These are phyloP conservation scores for Cunninghamia lanceolata DNA, from an alignment of 75 land plant species.

Conservation along the genomic window DNA sequence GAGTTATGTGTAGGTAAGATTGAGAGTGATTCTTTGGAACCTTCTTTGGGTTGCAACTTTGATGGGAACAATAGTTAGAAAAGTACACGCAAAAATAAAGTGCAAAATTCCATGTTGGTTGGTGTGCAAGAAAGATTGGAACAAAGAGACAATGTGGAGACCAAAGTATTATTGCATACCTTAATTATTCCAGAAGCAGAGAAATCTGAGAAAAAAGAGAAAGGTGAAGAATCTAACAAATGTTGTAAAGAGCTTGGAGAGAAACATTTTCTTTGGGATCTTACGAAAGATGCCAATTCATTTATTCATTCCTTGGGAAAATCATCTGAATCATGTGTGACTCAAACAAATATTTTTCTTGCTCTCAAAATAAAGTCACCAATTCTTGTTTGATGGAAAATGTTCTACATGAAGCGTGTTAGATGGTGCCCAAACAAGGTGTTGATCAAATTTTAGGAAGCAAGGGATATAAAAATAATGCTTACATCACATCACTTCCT, in stretches of 20 bases:
- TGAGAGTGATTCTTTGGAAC: background rate
- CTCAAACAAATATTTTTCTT: background rate
- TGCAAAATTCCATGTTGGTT: background rate
- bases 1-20: background rate
- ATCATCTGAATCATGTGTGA: background rate
- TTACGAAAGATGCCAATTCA: background rate
- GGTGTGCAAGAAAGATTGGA: background rate
- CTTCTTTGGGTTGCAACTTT: background rate
- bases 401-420: background rate
- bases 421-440: background rate
- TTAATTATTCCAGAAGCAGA: background rate
- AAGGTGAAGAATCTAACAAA: background rate
- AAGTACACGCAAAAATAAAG: background rate
- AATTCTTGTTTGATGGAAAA: background rate
- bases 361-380: background rate
- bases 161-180: background rate
- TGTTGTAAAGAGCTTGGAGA: background rate
- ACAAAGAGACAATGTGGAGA: background rate
- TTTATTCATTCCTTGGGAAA: background rate
- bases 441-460: background rate
- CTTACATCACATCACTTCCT: background rate
- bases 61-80: background rate
- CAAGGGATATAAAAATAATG: background rate
- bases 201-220: background rate
- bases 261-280: background rate